Conservation (phyloP, 1,284 basidiomycete genomes). For the Tylopilus sp. region DNA sequence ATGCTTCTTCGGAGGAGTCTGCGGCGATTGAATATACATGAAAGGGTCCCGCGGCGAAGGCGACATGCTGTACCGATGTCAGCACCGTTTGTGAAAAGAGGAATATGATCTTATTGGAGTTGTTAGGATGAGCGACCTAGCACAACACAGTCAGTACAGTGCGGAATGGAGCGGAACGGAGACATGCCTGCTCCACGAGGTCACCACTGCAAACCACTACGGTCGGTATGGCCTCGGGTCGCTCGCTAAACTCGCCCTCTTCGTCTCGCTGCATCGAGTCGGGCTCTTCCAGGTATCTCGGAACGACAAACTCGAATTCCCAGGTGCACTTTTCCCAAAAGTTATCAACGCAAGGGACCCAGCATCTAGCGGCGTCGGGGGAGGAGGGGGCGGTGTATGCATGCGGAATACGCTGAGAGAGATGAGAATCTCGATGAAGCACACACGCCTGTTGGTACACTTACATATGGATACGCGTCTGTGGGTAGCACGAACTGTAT, state of each 20-base stretch:
- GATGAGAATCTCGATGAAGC: constrained; percentile 26
- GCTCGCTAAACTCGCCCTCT: constrained; percentile 53
- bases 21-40: constrained; percentile 73
- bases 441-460: constrained; percentile 33
- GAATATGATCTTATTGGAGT: constrained; percentile 93
- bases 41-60: constrained; percentile 95
- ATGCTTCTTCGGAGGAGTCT: constrained; percentile 61
- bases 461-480: constrained; percentile 80
- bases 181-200: constrained; percentile 81
- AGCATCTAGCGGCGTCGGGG: constrained; percentile 89
- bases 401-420: constrained; percentile 81
- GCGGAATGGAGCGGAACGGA: constrained; percentile 4
- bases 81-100: constrained; percentile 86
- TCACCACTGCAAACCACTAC: constrained; percentile 94
- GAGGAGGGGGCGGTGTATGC: constrained; percentile 88
- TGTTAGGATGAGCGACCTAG: constrained; percentile 90
- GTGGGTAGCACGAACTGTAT: constrained; percentile 82
- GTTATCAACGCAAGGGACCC: constrained; percentile 96
- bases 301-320: constrained; percentile 97
- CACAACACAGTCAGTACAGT: constrained; percentile 18
- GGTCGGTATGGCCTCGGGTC: constrained; percentile 66
- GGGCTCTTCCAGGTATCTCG: constrained; percentile 76
- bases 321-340: constrained; percentile 97
- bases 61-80: constrained; percentile 93
- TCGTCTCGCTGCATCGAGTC: constrained; percentile 47